Base-by-base conservation (phyloP, 2,329 filamentous ascomycete genomes). In the Fusarium miscanthi region DNA sequence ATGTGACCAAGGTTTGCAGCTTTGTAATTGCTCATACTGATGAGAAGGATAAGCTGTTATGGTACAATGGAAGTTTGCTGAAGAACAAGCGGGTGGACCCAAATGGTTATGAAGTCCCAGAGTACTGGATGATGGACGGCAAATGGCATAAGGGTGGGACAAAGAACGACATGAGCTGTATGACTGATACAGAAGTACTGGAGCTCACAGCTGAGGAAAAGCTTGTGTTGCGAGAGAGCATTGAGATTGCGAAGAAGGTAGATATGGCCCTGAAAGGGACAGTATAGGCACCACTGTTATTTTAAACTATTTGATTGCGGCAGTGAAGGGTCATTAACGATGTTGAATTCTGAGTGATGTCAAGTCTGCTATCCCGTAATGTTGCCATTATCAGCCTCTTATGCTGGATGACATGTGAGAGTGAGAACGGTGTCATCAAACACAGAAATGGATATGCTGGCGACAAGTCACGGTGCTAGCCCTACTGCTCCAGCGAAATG, bases 51-150 rank as follows among this genome's bases (percentile, higher is more conserved):
- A 70, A 70, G 10, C 63, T 84, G 42, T 46, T 85, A 9, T 85
- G 84, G 84, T 83, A 81, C 48, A 85, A 84, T 48, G 83, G 83
- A 5, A 80, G 83, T 7, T 57, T 85, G 58, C 49, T 83, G 23
- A 84, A 82, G 77, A 82, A 83, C 69, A 83, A 83, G 67, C 63
- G 68, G 21, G 69, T 66, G 7, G 70, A 79, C 16, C 49, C 70
- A 5, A 51, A 76, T 0, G 75, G 75, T 5, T 84, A 80, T 14
- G 74, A 78, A 3, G 72, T 82, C 3, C 82, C 82, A 5, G 75
- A 75, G 14, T 76, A 74, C n/a, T 83, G 81, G 81, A 84, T 84
- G 82, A 70, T 78, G 37, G 79, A 83, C 63, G 82, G 78, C 3
- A 74, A 68, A 14, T 84, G 82, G 82, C 53, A 77, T 23, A 82